Base-by-base conservation (phyloP, 176 grass and related monocot species). In the Oryza coarctata region DNA sequence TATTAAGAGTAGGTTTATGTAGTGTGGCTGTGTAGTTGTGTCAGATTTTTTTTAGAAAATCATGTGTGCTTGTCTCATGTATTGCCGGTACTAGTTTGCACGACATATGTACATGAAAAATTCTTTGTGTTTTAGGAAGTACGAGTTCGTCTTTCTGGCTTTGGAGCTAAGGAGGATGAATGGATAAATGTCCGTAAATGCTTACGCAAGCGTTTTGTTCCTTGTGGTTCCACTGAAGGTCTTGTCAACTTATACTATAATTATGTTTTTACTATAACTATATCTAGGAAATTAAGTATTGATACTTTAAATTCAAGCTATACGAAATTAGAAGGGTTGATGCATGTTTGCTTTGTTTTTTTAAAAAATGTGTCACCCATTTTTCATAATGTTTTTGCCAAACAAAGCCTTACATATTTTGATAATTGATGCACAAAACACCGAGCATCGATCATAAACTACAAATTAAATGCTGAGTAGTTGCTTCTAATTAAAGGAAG, bases 101-200 rank as follows among this genome's bases (percentile, higher is more conserved):
- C 7, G 71, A 62, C 67, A 31, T 49, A 5, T 79, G 55, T 41
- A 2, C 7, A 6, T 38, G 63, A 27, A 23, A 13, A 12, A 9
- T 30, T 74, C n/a, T 72, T 58, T 33, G 3, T 73, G 30, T 77
- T 80, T 88, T 81, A 94, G 92, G 92, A 91, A 87, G 92, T 94
- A 11, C 70, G 81, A 17, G 92, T 94, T 94, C 81, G 89, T 41
- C 91, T 91, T 78, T 69, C 87, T 73, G 92, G 92, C 70, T 94
- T 94, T 85, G 89, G 92, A 40, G 81, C 88, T 1, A n/a, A n/a
- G n/a, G 92, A 94, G 34, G 92, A 94, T 85, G 92, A 94, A 84
- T 94, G 92, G 92, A 85, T 94, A n/a, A 89, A 91, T 73, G 92
- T 94, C 73, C 87, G 84, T 57, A 89, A 87, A 86, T 91, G 86